A percentile compares a stretch with the other conserved stretches of the same genome.
Evolutionary conservation across 192 early-diverging fungal species (phyloP).

Genomic region (Coemansia sp.): DNA sequence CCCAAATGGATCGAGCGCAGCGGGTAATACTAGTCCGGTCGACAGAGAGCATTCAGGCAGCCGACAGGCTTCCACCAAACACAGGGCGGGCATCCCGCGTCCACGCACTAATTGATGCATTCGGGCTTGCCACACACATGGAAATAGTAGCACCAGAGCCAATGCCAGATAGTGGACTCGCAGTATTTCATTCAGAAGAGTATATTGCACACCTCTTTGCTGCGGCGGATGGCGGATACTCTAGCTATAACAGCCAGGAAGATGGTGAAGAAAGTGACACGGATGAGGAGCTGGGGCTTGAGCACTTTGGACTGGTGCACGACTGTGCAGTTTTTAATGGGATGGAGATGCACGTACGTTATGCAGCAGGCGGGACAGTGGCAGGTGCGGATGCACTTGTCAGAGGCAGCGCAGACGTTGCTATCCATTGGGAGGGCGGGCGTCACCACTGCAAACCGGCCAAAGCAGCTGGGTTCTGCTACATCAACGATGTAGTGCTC

Average conservation of each 20-base stretch:
- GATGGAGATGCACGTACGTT: conserved; percentile 31
- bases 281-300: conserved; percentile 1
- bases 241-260: neutral
- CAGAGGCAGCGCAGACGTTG: conserved; percentile 15
- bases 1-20: neutral
- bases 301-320: conserved; percentile 36
- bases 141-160: conserved; percentile 20
- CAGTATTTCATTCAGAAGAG: conserved; percentile 32
- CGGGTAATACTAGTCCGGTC: conserved; percentile 34
- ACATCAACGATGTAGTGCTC: conserved; percentile 97
- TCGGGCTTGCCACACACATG: conserved; percentile 16
- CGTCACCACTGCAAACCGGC: conserved; percentile 87
- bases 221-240: neutral
- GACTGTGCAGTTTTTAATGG: conserved; percentile 45
- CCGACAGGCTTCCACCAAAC: conserved; percentile 49
- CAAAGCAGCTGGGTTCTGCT: conserved; percentile 96
- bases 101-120: conserved; percentile 47
- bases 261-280: neutral
- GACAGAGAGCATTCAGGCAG: conserved; percentile 26
- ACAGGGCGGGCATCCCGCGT: conserved; percentile 35
- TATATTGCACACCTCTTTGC: conserved; percentile 30
- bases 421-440: conserved; percentile 97
- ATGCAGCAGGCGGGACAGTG: conserved; percentile 45
- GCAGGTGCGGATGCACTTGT: conserved; percentile 29
- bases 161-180: conserved; percentile 23